phyloP scores from a whole-genome alignment of 2,329 filamentous ascomycete species.

The Diplodia sapinea region DNA sequence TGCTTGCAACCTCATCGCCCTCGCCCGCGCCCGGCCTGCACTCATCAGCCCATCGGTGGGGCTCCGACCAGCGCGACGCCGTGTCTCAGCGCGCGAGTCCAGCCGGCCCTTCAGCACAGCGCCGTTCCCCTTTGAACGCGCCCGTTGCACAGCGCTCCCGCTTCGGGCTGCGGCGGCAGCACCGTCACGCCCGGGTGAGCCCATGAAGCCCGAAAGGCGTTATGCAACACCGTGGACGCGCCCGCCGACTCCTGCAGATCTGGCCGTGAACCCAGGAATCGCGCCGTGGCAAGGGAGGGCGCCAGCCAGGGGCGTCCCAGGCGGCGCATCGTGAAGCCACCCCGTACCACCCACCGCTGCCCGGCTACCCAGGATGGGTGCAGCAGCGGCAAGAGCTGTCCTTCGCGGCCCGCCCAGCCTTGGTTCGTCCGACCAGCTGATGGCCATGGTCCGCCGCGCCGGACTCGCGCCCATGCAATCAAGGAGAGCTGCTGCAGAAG shows the following conservation, averaged over 20 bases:
- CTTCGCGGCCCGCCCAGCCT: neutral
- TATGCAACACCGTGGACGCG: neutral
- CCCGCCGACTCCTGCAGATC: neutral
- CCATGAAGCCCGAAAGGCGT: neutral
- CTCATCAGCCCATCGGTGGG: slow-evolving; percentile 24
- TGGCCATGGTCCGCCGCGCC: neutral
- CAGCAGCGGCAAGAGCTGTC: slow-evolving; percentile 5
- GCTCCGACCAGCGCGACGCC: slow-evolving; percentile 1
- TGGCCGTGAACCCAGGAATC: slow-evolving; percentile 4
- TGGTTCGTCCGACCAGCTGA: slow-evolving; percentile 20
- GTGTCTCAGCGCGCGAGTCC: slow-evolving; percentile 6
- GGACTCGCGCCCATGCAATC: slow-evolving; percentile 7
- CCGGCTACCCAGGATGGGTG: slow-evolving; percentile 18
- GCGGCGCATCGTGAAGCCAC: slow-evolving; percentile 1
- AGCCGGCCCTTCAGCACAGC: neutral
- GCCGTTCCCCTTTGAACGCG: neutral
- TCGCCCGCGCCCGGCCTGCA: slow-evolving; percentile 12
- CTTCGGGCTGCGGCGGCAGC: neutral
- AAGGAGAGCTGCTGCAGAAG: slow-evolving; percentile 20
- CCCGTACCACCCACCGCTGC: slow-evolving; percentile 14
- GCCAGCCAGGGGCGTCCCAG: slow-evolving; percentile 2
- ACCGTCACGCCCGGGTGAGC: neutral
- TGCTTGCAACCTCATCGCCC: slow-evolving; percentile 20
- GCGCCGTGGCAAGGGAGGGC: slow-evolving; percentile 11
- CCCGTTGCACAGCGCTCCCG: slow-evolving; percentile 7